A percentile compares a stretch with the other conserved stretches of the same genome.
Conservation (phyloP, 129 eudicot species). For the Deinandra increscens region DNA sequence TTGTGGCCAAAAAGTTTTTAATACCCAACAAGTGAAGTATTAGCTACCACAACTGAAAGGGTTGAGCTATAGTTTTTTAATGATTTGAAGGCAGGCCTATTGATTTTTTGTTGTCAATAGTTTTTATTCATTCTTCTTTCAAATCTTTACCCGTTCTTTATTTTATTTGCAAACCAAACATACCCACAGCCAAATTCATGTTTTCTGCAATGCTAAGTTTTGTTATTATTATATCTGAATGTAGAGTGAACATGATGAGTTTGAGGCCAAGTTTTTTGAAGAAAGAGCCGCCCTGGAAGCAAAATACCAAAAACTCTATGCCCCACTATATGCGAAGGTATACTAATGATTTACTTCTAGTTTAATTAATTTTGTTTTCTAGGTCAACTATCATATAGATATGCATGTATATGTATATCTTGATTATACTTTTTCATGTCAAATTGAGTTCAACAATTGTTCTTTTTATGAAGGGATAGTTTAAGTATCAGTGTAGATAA, state of each 20-base stretch:
- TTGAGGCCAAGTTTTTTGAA: slow-evolving; percentile 78
- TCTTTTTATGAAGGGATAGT: not conserved
- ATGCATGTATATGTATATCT: not conserved
- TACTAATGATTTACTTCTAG: not conserved
- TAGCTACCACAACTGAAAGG: not conserved
- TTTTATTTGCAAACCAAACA: not conserved
- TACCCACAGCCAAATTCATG: not conserved
- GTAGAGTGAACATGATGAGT: slow-evolving; percentile 68
- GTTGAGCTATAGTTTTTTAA: not conserved
- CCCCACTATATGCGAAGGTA: slow-evolving; percentile 70
- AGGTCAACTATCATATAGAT: not conserved
- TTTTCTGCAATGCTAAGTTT: not conserved
- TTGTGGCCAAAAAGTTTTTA: too few relatives aligned
- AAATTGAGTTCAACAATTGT: not conserved
- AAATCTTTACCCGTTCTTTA: not conserved
- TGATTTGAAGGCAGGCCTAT: not conserved
- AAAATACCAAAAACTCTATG: slow-evolving; percentile 74
- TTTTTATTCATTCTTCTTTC: not conserved
- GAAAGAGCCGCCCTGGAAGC: slow-evolving; percentile 87
- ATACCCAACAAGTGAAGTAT: too few relatives aligned
- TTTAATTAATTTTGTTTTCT: not conserved
- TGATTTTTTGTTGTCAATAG: not conserved
- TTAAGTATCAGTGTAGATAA: not conserved
- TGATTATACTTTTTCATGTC: not conserved
- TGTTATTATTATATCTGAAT: not conserved